Evolutionary conservation across 257 asterid genomes (phyloP).

Genomic region (Solanum habrochaites): DNA sequence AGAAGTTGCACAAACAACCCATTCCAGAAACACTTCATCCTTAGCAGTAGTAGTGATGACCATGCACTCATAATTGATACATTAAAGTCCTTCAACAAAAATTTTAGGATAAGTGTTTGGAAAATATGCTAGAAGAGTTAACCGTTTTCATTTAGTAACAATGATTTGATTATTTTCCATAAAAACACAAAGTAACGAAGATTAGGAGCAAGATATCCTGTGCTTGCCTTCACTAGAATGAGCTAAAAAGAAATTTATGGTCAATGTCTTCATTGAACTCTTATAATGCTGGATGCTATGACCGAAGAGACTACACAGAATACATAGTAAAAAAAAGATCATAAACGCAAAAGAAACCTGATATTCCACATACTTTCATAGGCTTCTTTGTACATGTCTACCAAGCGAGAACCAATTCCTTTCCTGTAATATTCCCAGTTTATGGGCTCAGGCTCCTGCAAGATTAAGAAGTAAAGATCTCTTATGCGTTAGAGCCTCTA

Average conservation of each 20-base stretch:
- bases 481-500: neutral
- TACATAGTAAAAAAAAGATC: neutral
- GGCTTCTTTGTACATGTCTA: conserved; percentile 92
- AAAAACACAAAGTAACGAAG: neutral
- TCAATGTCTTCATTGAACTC: no score
- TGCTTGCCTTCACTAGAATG: neutral
- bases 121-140: neutral
- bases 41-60: neutral
- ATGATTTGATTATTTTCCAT: neutral
- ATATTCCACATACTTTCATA: conserved; percentile 46
- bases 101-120: neutral
- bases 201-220: no score
- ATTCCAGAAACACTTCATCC: neutral
- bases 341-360: neutral
- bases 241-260: neutral
- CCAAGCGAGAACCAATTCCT: conserved; percentile 87
- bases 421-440: conserved; percentile 92
- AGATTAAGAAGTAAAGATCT: neutral
- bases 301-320: no score
- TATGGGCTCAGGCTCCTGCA: conserved; percentile 91
- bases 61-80: neutral
- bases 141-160: neutral
- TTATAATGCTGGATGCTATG: no score
- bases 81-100: neutral
- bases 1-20: neutral